phyloP scores from a whole-genome alignment of 2,329 filamentous ascomycete species.

The Coniochaeta sp. region DNA sequence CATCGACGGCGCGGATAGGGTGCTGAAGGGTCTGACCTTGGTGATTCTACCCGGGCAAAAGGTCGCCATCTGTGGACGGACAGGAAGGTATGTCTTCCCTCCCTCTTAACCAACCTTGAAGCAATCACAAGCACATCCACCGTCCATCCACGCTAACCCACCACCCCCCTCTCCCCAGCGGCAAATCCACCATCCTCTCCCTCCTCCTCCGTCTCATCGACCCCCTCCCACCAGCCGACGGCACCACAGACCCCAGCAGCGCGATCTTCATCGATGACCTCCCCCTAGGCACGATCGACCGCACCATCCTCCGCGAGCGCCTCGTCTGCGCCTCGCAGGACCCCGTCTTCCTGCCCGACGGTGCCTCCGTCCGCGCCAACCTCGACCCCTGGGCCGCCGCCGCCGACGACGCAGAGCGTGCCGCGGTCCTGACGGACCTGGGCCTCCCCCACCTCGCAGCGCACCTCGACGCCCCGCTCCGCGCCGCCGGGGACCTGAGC shows the following conservation, averaged over 20 bases:
- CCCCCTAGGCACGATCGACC: conserved; percentile 21
- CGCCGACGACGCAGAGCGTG: conserved; percentile 11
- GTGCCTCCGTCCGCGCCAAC: conserved; percentile 20
- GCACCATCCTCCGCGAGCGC: conserved; percentile 25
- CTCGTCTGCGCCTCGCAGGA: conserved; percentile 36
- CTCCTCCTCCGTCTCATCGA: conserved; percentile 32
- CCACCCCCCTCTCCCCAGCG: no score
- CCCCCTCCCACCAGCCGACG: conserved; percentile 11
- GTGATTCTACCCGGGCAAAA: conserved; percentile 21
- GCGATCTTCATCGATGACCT: conserved; percentile 23
- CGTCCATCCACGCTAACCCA: no score
- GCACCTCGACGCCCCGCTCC: conserved; percentile 15
- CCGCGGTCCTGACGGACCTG: conserved; percentile 15
- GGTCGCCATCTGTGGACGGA: conserved; percentile 24
- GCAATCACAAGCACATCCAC: no score
- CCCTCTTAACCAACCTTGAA: no score
- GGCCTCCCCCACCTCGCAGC: conserved; percentile 14
- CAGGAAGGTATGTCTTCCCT: no score
- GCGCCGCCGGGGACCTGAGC: neutral
- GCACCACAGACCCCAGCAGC: conserved; percentile 14
- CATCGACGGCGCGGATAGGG: neutral
- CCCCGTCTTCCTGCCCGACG: conserved; percentile 29
- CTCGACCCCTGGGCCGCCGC: conserved; percentile 21
- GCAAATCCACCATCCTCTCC: conserved; percentile 32
- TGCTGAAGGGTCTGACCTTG: conserved; percentile 23